Conservation (phyloP, 495 filamentous ascomycete genomes). For the Lasiosphaeria ovina region DNA sequence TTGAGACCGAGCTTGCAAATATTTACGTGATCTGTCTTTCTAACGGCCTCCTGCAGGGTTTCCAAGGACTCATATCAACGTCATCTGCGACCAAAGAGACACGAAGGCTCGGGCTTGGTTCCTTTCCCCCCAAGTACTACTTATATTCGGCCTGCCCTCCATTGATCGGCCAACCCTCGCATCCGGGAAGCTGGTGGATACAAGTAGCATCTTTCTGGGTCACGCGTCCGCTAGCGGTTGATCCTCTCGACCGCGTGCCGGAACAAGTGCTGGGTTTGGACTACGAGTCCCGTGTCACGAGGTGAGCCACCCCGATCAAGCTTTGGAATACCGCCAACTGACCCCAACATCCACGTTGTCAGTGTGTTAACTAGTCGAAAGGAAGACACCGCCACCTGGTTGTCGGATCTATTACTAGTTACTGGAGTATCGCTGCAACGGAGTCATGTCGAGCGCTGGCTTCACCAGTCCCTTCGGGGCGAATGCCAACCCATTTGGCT, state of each 20-base stretch:
- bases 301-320: not conserved
- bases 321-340: not conserved
- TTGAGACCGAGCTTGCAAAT: not conserved
- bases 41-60: slow-evolving; percentile 15
- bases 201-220: not conserved
- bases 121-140: not conserved
- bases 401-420: too few relatives aligned
- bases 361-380: not conserved
- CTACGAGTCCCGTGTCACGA: not conserved
- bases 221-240: not conserved
- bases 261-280: slow-evolving; percentile 8
- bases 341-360: not conserved
- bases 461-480: slow-evolving; percentile 56
- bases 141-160: slow-evolving; percentile 1
- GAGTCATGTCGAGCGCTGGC: slow-evolving; percentile 46
- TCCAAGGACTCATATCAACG: slow-evolving; percentile 3
- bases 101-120: not conserved
- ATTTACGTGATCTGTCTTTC: slow-evolving; percentile 8
- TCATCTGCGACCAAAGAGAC: not conserved
- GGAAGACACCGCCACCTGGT: not conserved
- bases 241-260: not conserved
- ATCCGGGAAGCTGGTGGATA: not conserved
- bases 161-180: not conserved
- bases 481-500: slow-evolving; percentile 53
- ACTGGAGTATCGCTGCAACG: not conserved